Percentiles rank a stretch among this genome's conserved stretches.
These are phyloP conservation scores for Mycena metata DNA, from an alignment of 768 basidiomycete genomes.

Conservation along the genomic window DNA sequence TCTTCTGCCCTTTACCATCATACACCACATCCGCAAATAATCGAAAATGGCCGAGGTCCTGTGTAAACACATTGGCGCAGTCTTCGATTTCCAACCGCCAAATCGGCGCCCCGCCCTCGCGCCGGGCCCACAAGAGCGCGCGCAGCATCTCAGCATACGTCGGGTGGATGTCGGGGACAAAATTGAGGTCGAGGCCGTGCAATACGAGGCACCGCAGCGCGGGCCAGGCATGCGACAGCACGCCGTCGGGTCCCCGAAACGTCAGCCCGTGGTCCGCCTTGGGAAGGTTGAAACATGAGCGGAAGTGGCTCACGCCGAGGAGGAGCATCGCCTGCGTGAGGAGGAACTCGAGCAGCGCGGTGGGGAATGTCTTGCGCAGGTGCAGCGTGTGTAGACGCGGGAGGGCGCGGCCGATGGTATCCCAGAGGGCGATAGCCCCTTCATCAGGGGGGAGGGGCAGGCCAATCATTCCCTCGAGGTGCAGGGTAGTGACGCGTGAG, in stretches of 20 bases:
- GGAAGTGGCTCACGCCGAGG: conserved; percentile 31
- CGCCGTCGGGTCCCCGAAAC: conserved; percentile 29
- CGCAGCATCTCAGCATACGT: conserved; percentile 16
- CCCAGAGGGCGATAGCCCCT: conserved; percentile 13
- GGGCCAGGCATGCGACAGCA: conserved; percentile 27
- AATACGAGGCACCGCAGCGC: conserved; percentile 27
- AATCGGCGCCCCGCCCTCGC: conserved; percentile 23
- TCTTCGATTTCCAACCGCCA: conserved; percentile 32
- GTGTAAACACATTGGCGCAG: conserved; percentile 18
- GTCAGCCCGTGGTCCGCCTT: neutral
- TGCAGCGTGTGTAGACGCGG: conserved; percentile 23
- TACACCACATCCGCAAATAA: conserved; percentile 24
- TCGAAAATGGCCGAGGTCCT: conserved; percentile 18
- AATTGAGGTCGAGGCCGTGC: conserved; percentile 22
- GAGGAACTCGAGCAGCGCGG: conserved; percentile 27
- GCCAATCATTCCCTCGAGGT: conserved; percentile 15
- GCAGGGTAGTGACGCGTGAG: conserved; percentile 23
- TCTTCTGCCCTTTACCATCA: conserved; percentile 9
- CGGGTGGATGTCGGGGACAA: neutral
- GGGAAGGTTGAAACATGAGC: conserved; percentile 21
- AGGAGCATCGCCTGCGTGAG: conserved; percentile 37
- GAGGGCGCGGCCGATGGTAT: conserved; percentile 23
- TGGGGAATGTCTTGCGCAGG: conserved; percentile 23
- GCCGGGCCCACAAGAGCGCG: conserved; percentile 35
- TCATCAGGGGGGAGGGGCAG: neutral